phyloP scores from a whole-genome alignment of 2,329 filamentous ascomycete species.

The Ascocoryne sarcoides region DNA sequence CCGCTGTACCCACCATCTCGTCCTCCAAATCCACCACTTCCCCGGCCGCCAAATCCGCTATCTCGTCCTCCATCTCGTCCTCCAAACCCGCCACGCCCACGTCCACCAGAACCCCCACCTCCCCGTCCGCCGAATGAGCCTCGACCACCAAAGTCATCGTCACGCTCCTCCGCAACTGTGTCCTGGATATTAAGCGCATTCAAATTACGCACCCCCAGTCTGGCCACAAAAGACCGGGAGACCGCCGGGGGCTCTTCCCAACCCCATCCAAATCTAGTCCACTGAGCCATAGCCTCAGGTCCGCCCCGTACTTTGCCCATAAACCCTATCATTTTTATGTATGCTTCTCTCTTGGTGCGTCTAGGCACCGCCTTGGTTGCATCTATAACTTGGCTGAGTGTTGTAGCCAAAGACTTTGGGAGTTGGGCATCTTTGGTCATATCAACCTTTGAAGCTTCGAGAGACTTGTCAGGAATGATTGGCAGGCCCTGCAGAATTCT shows the following conservation, averaged over 20 bases:
- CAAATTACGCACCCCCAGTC: conserved; percentile 18
- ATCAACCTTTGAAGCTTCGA: conserved; percentile 23
- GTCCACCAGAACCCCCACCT: conserved; percentile 1
- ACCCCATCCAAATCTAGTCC: conserved; percentile 28
- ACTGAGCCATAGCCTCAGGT: conserved; percentile 20
- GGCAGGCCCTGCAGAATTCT: conserved; percentile 23
- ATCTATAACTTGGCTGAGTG: conserved; percentile 20
- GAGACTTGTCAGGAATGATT: conserved; percentile 18
- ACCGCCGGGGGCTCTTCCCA: conserved; percentile 25
- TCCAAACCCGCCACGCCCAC: neutral
- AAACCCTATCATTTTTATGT: conserved; percentile 9
- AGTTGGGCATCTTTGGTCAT: conserved; percentile 29
- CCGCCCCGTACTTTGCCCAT: conserved; percentile 11
- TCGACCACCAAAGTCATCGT: conserved; percentile 9
- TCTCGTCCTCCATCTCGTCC: neutral
- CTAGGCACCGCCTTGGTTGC: conserved; percentile 24
- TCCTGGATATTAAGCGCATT: conserved; percentile 18
- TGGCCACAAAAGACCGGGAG: conserved; percentile 11
- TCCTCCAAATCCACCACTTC: conserved; percentile 9
- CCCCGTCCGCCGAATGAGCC: conserved; percentile 6
- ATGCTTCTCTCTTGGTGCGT: conserved; percentile 21
- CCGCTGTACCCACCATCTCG: conserved; percentile 1
- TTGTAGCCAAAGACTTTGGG: conserved; percentile 20
- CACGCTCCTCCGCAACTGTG: neutral
- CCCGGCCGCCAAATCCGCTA: conserved; percentile 8